Conservation (phyloP, 495 filamentous ascomycete genomes). For the Aspergillus sparsus region DNA sequence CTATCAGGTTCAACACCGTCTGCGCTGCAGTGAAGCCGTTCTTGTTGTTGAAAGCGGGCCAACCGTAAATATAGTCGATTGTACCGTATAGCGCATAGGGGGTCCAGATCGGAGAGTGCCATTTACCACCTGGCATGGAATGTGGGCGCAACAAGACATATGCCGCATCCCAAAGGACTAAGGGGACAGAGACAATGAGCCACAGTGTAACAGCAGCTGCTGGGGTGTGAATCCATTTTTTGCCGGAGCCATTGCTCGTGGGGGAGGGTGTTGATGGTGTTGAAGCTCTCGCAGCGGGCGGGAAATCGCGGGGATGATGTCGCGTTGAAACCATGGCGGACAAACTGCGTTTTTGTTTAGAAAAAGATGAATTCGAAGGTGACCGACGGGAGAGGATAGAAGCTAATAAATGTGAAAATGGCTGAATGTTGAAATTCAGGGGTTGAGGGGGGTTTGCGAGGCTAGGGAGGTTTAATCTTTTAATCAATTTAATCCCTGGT, state of each 20-base stretch:
- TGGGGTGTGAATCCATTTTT: conserved; percentile 67
- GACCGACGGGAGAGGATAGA: too few species aligned
- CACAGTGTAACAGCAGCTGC: conserved; percentile 65
- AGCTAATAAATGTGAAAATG: too few species aligned
- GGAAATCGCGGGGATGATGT: conserved; percentile 51
- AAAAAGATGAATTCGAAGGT: neutral
- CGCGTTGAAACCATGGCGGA: conserved; percentile 54
- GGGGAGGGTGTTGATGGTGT: conserved; percentile 27
- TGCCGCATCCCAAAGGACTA: conserved; percentile 79
- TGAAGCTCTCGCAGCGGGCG: conserved; percentile 32
- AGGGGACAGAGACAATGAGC: conserved; percentile 75
- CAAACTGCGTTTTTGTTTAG: neutral
- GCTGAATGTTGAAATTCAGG: too few species aligned
- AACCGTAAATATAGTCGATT: conserved; percentile 84
- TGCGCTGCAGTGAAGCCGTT: conserved; percentile 85
- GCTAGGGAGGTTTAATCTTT: too few species aligned
- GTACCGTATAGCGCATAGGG: conserved; percentile 82
- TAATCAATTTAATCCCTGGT: too few species aligned
- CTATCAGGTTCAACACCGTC: conserved; percentile 68
- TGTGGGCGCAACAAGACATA: conserved; percentile 83
- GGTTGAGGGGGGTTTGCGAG: too few species aligned
- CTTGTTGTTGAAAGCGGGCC: conserved; percentile 66
- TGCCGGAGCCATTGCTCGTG: conserved; percentile 30
- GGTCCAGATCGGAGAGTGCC: conserved; percentile 73
- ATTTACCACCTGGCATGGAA: conserved; percentile 75